phyloP scores from a whole-genome alignment of 768 basidiomycete species.

The Tubosaeta sp. region DNA sequence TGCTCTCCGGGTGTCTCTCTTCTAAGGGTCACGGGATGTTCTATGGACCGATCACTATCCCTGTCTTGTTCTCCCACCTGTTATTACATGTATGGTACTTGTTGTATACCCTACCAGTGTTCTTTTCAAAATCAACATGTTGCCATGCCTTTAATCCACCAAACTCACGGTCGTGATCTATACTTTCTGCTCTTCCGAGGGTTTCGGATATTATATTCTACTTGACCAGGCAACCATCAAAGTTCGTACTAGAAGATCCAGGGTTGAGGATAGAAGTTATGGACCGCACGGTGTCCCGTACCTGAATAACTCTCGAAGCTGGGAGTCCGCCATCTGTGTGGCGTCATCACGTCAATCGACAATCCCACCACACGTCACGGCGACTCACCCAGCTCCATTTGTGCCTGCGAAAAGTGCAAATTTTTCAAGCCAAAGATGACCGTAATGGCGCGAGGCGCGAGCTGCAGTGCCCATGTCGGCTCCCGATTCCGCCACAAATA shows the following conservation, averaged over 20 bases:
- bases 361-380: neutral
- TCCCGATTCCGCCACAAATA: constrained; percentile 14
- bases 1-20: neutral
- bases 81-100: neutral
- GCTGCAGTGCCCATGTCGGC: constrained; percentile 23
- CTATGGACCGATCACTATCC: neutral
- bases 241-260: constrained; percentile 8
- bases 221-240: constrained; percentile 20
- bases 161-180: constrained; percentile 3
- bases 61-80: neutral
- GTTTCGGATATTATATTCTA: no score
- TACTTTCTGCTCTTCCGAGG: neutral
- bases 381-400: constrained; percentile 12
- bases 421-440: constrained; percentile 43
- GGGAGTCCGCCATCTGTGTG: constrained; percentile 12
- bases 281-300: neutral
- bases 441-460: constrained; percentile 41
- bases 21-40: neutral
- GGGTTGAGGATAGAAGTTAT: neutral
- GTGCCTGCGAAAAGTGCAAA: constrained; percentile 16
- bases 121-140: neutral
- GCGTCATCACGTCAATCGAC: neutral
- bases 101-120: neutral
- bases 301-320: constrained; percentile 18
- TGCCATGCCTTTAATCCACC: neutral